Percentiles rank a stretch among this genome's conserved stretches.
Conservation (phyloP, 495 filamentous ascomycete genomes). For the Penicillium herquei region DNA sequence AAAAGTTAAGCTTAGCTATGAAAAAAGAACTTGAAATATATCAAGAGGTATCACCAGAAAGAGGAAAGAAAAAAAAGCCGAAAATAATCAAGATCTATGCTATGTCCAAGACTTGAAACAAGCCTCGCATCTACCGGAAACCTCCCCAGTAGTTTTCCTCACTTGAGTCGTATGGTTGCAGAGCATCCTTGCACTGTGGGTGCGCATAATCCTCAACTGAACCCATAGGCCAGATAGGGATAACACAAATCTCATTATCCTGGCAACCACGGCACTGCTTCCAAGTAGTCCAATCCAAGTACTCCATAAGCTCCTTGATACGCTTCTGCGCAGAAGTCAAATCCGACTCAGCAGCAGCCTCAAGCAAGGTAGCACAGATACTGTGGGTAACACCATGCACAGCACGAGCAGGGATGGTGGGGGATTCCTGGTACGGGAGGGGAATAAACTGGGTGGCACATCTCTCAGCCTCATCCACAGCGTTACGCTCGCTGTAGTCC, state of each 20-base stretch:
- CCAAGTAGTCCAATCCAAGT: conserved; percentile 61
- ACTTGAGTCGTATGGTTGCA: conserved; percentile 18
- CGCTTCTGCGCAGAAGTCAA: conserved; percentile 22
- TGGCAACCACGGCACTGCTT: conserved; percentile 56
- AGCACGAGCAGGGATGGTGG: conserved; percentile 34
- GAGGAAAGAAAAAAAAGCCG: too few relatives aligned
- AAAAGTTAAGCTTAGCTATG: too few relatives aligned
- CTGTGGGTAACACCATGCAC: conserved; percentile 44
- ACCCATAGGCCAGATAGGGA: conserved; percentile 66
- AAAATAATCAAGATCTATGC: too few relatives aligned
- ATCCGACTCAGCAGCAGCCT: conserved; percentile 29
- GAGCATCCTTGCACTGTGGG: conserved; percentile 45
- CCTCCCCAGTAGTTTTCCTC: conserved; percentile 41
- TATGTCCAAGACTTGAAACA: not conserved
- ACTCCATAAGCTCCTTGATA: conserved; percentile 42
- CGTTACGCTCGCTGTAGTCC: conserved; percentile 41
- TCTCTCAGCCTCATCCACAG: conserved; percentile 34
- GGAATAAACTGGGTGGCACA: conserved; percentile 53
- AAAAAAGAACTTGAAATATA: too few relatives aligned
- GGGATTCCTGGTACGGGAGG: not conserved
- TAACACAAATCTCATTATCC: conserved; percentile 60
- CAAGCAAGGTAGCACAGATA: conserved; percentile 52
- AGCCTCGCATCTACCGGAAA: too few relatives aligned
- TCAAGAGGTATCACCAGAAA: too few relatives aligned
- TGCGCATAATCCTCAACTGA: conserved; percentile 49